Conservation (phyloP, 768 basidiomycete genomes). For the Gyrodon lividus region DNA sequence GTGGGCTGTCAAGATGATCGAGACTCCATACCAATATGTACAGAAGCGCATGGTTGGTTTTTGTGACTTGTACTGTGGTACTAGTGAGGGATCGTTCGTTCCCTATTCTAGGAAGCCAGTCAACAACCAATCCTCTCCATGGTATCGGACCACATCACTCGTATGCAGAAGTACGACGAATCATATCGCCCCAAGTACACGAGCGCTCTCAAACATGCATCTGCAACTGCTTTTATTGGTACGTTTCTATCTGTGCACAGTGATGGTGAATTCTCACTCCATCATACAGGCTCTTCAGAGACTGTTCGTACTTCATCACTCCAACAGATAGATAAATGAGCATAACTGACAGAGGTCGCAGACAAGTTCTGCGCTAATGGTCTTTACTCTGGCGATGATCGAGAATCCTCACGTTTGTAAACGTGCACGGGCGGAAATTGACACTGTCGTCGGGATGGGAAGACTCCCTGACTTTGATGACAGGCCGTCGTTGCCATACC, state of each 20-base stretch:
- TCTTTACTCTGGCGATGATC: no score
- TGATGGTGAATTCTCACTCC: no score
- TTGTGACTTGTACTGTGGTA: no score
- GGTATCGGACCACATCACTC: slow-evolving; percentile 9
- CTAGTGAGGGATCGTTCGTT: no score
- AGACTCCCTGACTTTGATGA: slow-evolving; percentile 6
- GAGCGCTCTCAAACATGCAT: slow-evolving; percentile 1
- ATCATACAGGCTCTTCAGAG: no score
- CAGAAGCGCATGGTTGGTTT: background rate
- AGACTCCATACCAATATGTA: slow-evolving; percentile 4
- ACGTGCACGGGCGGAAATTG: slow-evolving; percentile 2
- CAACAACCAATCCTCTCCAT: background rate
- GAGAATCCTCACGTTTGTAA: no score
- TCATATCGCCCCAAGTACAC: background rate
- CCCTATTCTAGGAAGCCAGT: no score
- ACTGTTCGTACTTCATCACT: no score
- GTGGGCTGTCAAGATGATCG: background rate
- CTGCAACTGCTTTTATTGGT: slow-evolving; percentile 9
- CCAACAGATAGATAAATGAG: no score
- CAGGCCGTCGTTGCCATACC: slow-evolving; percentile 7
- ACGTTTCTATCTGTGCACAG: no score
- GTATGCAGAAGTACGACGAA: slow-evolving; percentile 6
- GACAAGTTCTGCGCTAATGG: no score
- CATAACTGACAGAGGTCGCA: no score
- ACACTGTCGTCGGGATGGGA: background rate